Base-by-base conservation (phyloP, 768 basidiomycete species). In the Serendipita indica region DNA sequence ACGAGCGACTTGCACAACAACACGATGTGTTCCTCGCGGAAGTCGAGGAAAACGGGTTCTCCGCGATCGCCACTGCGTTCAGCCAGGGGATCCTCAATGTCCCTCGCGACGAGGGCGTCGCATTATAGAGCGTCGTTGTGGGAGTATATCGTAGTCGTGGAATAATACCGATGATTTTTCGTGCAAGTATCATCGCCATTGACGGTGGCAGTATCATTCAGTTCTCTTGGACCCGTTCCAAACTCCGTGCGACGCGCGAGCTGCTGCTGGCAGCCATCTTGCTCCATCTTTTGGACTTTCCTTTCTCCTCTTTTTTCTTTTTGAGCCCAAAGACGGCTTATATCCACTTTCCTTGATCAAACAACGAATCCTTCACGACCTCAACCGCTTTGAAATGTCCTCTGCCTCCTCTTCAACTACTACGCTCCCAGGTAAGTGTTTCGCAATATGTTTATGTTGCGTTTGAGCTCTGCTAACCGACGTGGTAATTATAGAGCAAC, bases 1-100 rank as follows among this genome's bases (percentile, higher is more conserved):
- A 97, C 62, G 88, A 86, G 63, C 75, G 80, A 60, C 71, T 93
- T 59, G 87, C 84, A 10, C 83, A 86, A 65, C 84, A 89, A 25
- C 64, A 60, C 32, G 63, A 65, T 34, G 30, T 63, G 22, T 65
- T 65, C 57, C 58, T 63, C 10, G 61, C 52, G 3, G 61, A 63
- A 43, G 64, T 65, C 1, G 57, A 63, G 30, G 60, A 61, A 20
- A 57, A 59, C 22, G 64, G 63, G 4, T 63, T 65, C 41, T 62
- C 65, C 27, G 64, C 64, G 6, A 60, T 65, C 52, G 64, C 64
- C 5, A 52, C 61, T 27, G 64, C 60, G 28, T 65, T 63, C 30
- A 58, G 61, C 20, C 62, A 56, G 27, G 61, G 61, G 10, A 56
- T 62, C 16, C 34, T 61, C 7, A 54, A 54, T 30, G 3, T 10